Percentiles rank a stretch among this genome's conserved stretches.
phyloP scores from a whole-genome alignment of 192 early-diverging fungal species.

The Coemansia sp. region DNA sequence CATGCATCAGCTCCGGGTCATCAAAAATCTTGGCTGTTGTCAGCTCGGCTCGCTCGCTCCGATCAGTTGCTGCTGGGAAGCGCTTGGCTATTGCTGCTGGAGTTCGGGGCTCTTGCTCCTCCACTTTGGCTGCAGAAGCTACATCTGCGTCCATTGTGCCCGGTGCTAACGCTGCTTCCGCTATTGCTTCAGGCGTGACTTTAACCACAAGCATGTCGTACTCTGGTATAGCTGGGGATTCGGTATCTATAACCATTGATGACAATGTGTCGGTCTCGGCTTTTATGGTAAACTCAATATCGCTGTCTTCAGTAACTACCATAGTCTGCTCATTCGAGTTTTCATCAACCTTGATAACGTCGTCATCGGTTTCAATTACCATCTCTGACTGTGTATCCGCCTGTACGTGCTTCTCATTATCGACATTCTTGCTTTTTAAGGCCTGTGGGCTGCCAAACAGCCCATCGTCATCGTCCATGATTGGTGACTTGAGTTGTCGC shows the following conservation, averaged over 20 bases:
- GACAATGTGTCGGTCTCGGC: not conserved
- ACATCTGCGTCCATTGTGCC: not conserved
- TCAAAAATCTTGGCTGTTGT: constrained; percentile 37
- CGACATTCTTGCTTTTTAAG: not conserved
- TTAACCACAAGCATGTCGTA: not conserved
- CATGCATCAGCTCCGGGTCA: constrained; percentile 42
- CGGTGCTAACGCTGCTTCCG: not conserved
- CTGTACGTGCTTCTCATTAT: no score
- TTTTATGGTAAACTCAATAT: constrained; percentile 11
- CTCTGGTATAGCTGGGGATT: not conserved
- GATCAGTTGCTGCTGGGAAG: not conserved
- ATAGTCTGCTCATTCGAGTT: not conserved
- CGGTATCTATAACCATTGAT: not conserved
- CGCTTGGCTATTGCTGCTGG: no score
- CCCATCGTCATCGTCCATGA: not conserved
- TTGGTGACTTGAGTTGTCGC: not conserved
- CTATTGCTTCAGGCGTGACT: constrained; percentile 8
- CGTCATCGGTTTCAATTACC: not conserved
- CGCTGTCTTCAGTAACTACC: constrained; percentile 14
- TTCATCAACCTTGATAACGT: not conserved
- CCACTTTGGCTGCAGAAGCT: not conserved
- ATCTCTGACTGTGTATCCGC: no score
- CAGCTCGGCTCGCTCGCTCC: constrained; percentile 24
- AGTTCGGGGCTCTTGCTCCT: no score
- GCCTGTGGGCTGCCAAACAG: constrained; percentile 8